These are phyloP conservation scores for Acephala macrosclerotiorum DNA, from an alignment of 2,329 filamentous ascomycete genomes.

Conservation along the genomic window DNA sequence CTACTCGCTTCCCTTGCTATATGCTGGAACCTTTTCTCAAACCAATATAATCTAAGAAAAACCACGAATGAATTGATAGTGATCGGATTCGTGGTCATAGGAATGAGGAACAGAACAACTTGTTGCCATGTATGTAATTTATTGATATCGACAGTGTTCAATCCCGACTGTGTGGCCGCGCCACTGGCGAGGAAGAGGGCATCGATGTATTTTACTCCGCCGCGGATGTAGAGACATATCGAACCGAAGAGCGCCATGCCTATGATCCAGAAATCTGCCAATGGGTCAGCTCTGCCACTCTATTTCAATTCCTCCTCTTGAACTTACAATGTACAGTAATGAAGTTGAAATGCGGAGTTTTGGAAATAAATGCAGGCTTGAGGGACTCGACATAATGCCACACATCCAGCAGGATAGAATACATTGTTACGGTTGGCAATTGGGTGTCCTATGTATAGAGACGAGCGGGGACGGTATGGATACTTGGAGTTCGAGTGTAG, in stretches of 20 bases:
- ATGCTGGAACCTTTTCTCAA: conserved; percentile 92
- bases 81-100: conserved; percentile 82
- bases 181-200: conserved; percentile 88
- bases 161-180: conserved; percentile 86
- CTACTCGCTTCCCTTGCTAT: conserved; percentile 77
- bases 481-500: too few relatives aligned
- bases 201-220: conserved; percentile 79
- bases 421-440: conserved; percentile 32
- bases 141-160: conserved; percentile 83
- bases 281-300: background rate
- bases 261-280: conserved; percentile 80
- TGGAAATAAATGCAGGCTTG: conserved; percentile 64
- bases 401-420: conserved; percentile 33
- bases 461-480: background rate
- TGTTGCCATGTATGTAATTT: conserved; percentile 75
- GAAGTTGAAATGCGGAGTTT: conserved; percentile 78
- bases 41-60: conserved; percentile 95
- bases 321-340: conserved; percentile 81
- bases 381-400: conserved; percentile 55
- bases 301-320: background rate
- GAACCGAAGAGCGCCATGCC: conserved; percentile 76
- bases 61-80: conserved; percentile 87
- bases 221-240: conserved; percentile 73
- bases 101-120: conserved; percentile 73
- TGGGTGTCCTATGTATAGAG: background rate